Base-by-base conservation (phyloP, 306 rosid genomes). In the Quillaja saponaria region DNA sequence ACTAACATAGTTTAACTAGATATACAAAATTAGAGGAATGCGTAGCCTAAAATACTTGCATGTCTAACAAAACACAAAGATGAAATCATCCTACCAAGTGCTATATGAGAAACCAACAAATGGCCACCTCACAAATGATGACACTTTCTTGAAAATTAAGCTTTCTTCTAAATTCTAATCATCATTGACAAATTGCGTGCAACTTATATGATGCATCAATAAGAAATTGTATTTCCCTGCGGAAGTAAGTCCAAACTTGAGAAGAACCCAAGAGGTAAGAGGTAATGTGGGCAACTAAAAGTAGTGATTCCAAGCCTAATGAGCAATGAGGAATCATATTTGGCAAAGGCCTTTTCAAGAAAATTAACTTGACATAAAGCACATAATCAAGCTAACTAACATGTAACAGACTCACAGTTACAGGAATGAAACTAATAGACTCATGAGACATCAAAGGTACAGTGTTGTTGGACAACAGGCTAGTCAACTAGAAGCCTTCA, bases 361-460 rank as follows among this genome's bases (percentile, higher is more conserved):
- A 69, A 45, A 50, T 34, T 55, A 49, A 75, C 34, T 44, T 35
- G 49, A 49, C 58, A 50, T n/a, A 58, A 40, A 72, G 18, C 6
- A 11, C 58, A 34, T 20, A 57, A 39, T 49, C 64, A 64, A 41
- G 39, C 34, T 48, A 40, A 10, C 25, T 33, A 19, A n/a, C n/a
- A n/a, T n/a, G n/a, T n/a, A n/a, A n/a, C n/a, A n/a, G n/a, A n/a
- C n/a, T 21, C 44, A 47, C 33, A 39, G 45, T 48, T 31, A 46
- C 16, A 33, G 48, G 56, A 63, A 51, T 40, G 34, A 12, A 55
- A 56, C 34, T 17, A 10, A 42, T 41, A 42, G 4, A 40, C 50
- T 52, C 7, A n/a, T n/a, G 15, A 50, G 49, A 62, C 49, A 35
- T 55, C 37, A 63, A 14, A 52, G n/a, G n/a, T n/a, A n/a, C n/a